Evolutionary conservation across 2,329 filamentous ascomycete genomes (phyloP), one percentile per base, ranked within the genome.

Genomic region (Fusarium kyushuense): DNA sequence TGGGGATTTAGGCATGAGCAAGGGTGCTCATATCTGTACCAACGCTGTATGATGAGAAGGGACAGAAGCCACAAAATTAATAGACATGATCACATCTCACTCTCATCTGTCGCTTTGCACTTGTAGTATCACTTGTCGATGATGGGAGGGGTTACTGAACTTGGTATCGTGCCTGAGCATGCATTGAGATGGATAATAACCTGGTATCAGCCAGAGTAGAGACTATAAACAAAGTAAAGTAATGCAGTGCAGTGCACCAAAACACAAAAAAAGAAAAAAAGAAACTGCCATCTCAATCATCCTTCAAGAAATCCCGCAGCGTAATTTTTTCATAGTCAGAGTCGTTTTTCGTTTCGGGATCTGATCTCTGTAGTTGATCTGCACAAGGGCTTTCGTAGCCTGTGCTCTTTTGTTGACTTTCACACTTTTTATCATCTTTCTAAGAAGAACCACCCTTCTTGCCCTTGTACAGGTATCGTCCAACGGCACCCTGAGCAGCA

Each of bases 401-500:
- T 51, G 47, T 19, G 36, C 10, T 29, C n/a, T 19, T 9, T 45
- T 10, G 25, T 21, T 21, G 16, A 12, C 16, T 32, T 25, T 21
- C 46, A 48, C 16, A 32, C 30, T 13, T 19, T 33, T 17, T 14
- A 25, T 38, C 32, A 29, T 23, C 30, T 25, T 48, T 32, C 49
- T 67, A 74, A 41, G 59, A 73, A 38, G 59, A 73, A 38, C 60
- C 70, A 41, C 76, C 74, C 70, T 78, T 77, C 77, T 79, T 80
- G 47, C 76, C 75, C 72, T 76, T 79, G 72, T 78, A 77, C 46
- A 82, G 79, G 64, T 79, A 87, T 77, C 79, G 76, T 53, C 83
- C 83, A 45, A 88, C 70, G 27, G 84, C 74, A 17, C 82, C 79
- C 78, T 89, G 84, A 3, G 82, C 79, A 16, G 81, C 78, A 23